Conservation (phyloP, 192 early-diverging fungal genomes). For the Irineochytrium annulatum region DNA sequence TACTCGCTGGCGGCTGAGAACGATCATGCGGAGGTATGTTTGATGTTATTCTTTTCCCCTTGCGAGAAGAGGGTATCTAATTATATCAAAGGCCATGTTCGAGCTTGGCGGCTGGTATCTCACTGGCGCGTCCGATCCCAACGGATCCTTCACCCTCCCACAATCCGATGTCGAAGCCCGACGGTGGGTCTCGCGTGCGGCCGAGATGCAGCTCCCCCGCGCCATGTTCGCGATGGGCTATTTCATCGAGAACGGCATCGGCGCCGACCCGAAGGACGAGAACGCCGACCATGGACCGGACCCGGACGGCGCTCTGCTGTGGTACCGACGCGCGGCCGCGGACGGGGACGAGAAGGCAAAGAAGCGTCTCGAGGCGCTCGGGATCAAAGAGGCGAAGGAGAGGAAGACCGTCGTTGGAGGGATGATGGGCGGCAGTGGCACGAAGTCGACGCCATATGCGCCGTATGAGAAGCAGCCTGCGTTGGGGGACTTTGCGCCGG, state of each 20-base stretch:
- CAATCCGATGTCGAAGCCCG: constrained; percentile 70
- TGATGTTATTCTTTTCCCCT: neutral
- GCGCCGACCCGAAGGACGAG: constrained; percentile 45
- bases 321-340: constrained; percentile 32
- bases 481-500: neutral
- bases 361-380: constrained; percentile 26
- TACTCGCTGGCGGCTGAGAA: constrained; percentile 78
- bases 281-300: constrained; percentile 60
- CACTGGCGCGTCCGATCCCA: constrained; percentile 61
- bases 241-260: constrained; percentile 78
- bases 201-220: constrained; percentile 67
- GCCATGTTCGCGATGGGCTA: constrained; percentile 92
- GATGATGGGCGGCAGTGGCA: neutral
- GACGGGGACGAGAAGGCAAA: constrained; percentile 32
- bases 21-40: constrained; percentile 52
- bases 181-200: constrained; percentile 78
- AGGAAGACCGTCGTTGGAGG: neutral
- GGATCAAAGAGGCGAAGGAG: constrained; percentile 16
- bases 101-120: constrained; percentile 83
- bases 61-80: neutral
- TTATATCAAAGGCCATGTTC: constrained; percentile 71
- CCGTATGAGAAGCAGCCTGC: constrained; percentile 6
- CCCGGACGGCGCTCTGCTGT: constrained; percentile 31
- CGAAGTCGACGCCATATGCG: neutral
- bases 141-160: constrained; percentile 36